Evolutionary conservation across 2,329 filamentous ascomycete genomes (phyloP), one percentile per base, ranked within the genome.

Genomic region (Xylaria sp.): DNA sequence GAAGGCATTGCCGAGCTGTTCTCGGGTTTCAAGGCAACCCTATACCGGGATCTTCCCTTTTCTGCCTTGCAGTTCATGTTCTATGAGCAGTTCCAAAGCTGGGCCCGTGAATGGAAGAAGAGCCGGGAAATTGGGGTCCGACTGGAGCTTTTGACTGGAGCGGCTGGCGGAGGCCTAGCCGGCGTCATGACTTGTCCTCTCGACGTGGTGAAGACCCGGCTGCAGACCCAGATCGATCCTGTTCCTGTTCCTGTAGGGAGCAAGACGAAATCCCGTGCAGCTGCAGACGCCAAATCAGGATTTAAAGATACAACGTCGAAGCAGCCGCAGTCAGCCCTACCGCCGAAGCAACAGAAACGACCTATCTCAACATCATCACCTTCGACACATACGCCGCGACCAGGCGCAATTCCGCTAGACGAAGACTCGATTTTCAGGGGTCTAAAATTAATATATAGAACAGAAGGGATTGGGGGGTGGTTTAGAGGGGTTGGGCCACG

Each of bases 51-150:
- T 66, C 81, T 99, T 19, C 94, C 94, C 1, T 99, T 97, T 70
- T 97, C 93, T 0, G 94, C 94, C 0, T 76, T 99, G 9, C 94
- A 99, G 69, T 97, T 99, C 73, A 93, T 95, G 66, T 97, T 99
- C 71, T 99, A 96, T 78, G 94, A 99, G 73, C 91, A 97, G 72
- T 92, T 92, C 69, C 90, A 92, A 66, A 85, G 81, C 42, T 84
- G 91, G 80, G 92, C 94, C 1, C 89, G 89, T 67, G 73, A 85
- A 48, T 95, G 89, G 80, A 87, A 89, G 68, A 85, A 88, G 29
- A 89, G 87, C 58, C 84, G 88, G 52, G 91, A 97, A 54, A 95
- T 99, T 48, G 94, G 94, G 1, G 74, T 95, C 29, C 81, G 86
- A 1, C 72, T 97, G 37, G 94, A 99, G 71, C 88, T 97, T 20